These are phyloP conservation scores for Claviceps capensis DNA, from an alignment of 2,329 filamentous ascomycete species.

Conservation along the genomic window DNA sequence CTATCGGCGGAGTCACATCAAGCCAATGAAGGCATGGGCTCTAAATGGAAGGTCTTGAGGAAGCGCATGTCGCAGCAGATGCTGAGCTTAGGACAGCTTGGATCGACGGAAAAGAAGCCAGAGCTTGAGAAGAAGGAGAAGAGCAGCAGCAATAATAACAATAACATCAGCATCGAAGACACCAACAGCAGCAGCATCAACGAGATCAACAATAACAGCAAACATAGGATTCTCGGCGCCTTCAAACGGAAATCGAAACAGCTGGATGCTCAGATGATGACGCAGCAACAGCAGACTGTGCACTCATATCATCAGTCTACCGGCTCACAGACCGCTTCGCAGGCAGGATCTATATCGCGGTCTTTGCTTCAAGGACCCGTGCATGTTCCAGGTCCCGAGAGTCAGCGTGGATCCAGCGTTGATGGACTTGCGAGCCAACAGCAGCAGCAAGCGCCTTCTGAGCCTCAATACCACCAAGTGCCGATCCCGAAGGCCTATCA, in stretches of 20 bases:
- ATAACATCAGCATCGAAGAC: slow-evolving; percentile 1
- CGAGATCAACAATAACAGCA: slow-evolving; percentile 1
- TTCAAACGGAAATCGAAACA: slow-evolving; percentile 20
- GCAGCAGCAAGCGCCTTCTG: slow-evolving; percentile 5
- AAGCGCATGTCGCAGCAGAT: slow-evolving; percentile 20
- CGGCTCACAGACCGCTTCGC: not conserved
- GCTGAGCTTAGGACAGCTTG: slow-evolving; percentile 6
- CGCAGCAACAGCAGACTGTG: not conserved
- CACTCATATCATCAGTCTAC: not conserved
- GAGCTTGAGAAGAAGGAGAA: slow-evolving; percentile 12
- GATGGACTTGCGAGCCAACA: not conserved
- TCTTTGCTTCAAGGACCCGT: not conserved
- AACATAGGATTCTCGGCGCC: slow-evolving; percentile 16
- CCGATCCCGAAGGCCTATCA: slow-evolving; percentile 24
- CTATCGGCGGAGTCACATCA: not conserved
- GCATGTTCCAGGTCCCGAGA: not conserved
- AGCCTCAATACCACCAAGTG: slow-evolving; percentile 23
- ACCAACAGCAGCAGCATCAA: slow-evolving; percentile 6
- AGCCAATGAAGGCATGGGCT: slow-evolving; percentile 10
- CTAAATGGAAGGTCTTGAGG: slow-evolving; percentile 21
- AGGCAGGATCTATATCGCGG: not conserved
- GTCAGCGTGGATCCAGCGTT: not conserved
- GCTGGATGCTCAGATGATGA: not conserved
- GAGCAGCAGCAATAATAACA: slow-evolving; percentile 12
- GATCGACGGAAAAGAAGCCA: slow-evolving; percentile 1